Base-by-base conservation (phyloP, 495 filamentous ascomycete genomes). In the Hypoxylon intermedium region DNA sequence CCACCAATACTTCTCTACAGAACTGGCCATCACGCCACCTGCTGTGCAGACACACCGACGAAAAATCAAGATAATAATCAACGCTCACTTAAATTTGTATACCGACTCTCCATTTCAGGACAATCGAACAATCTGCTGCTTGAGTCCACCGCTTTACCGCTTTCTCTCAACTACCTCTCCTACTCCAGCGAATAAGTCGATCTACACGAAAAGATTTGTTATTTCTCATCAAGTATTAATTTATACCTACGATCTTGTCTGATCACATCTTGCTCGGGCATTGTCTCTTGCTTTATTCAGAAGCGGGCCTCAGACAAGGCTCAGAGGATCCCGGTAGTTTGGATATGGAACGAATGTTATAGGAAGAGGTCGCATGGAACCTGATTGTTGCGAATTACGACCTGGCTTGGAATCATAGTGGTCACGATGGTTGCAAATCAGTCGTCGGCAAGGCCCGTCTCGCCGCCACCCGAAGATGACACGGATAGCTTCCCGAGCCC, bases 401-500 rank as follows among this genome's bases (percentile, higher is more conserved):
- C 20, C 19, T 1, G 36, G 48, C 11, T 12, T 19, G 9, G 4
- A 37, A 24, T 9, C 18, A 34, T 53, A 26, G 18, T 23, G 37
- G 28, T 37, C 13, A 63, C 42, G 5, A 80, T 80, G 77, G 64
- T 64, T 48, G 70, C 74, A 28, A 58, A 64, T 30, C 71, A 74
- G 36, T 67, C 60, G 38, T 58, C 72, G 28, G 65, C 61, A 49
- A 68, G 68, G 45, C 68, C 74, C 3, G 63, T 59, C 28, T 74
- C 75, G 45, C 68, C 74, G 5, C 74, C 75, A 46, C 74, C 77
- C 45, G 59, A 65, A 5, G 53, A 60, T 59, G 64, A 73, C 45
- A 72, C 74, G 48, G 75, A 76, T 51, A 69, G 65, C 24, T 76
- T 78, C 36, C 73, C 77, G 2, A 63, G 43, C 16, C 65, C 61